These are phyloP conservation scores for Sequoia sempervirens DNA, from an alignment of 75 land plant species.

Conservation along the genomic window DNA sequence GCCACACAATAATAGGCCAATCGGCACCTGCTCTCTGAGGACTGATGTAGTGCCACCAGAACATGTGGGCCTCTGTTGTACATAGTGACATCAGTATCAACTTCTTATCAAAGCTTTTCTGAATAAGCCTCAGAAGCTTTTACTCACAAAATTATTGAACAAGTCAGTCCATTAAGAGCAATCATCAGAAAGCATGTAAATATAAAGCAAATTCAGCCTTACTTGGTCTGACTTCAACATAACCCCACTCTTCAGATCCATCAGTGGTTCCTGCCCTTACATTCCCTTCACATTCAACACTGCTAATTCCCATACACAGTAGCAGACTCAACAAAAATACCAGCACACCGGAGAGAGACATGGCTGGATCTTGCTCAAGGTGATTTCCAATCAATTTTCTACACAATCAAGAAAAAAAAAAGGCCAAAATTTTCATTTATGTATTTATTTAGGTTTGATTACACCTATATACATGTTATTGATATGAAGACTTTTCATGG, in stretches of 20 bases:
- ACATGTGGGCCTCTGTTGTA: slow-evolving; percentile 84
- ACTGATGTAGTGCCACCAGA: slow-evolving; percentile 87
- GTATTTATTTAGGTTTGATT: neutral
- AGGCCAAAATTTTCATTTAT: neutral
- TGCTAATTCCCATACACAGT: neutral
- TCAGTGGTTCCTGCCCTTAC: slow-evolving; percentile 18
- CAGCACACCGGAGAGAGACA: neutral
- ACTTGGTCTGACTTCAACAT: slow-evolving; percentile 77
- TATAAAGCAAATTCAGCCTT: slow-evolving; percentile 9
- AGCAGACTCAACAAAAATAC: neutral
- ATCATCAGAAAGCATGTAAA: neutral
- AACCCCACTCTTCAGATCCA: slow-evolving; percentile 82
- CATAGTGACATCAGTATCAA: neutral
- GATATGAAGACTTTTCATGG: neutral
- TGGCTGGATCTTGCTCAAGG: neutral
- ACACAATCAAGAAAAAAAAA: neutral
- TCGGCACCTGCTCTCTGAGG: slow-evolving; percentile 27
- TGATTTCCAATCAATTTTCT: neutral
- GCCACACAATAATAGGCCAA: slow-evolving; percentile 78
- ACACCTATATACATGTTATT: neutral
- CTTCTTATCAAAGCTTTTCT: no score
- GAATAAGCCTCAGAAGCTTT: neutral
- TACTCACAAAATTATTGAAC: neutral
- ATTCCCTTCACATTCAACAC: neutral
- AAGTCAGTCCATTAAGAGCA: neutral